These are phyloP conservation scores for Podospora pseudocomata DNA, from an alignment of 495 filamentous ascomycete species.

Conservation along the genomic window DNA sequence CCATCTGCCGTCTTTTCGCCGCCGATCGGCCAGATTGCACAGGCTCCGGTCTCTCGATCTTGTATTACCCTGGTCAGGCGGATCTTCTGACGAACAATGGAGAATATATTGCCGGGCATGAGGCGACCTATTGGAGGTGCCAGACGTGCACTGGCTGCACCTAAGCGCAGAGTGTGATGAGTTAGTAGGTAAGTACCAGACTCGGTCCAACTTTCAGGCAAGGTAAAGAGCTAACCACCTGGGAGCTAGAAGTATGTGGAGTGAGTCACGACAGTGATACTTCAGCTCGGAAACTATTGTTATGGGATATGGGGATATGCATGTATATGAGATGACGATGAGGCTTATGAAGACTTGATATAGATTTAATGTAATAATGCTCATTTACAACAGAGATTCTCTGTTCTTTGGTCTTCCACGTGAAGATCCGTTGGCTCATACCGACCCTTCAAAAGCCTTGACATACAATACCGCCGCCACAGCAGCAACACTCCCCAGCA, in stretches of 20 bases:
- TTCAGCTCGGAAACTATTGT: background rate
- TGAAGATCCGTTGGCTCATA: constrained; percentile 9
- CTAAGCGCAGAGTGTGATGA: background rate
- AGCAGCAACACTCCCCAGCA: constrained; percentile 63
- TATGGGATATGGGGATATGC: background rate
- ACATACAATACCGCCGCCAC: constrained; percentile 64
- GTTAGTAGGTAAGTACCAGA: background rate
- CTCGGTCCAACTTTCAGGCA: background rate
- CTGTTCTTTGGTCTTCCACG: background rate
- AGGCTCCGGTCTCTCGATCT: background rate
- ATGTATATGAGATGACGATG: background rate
- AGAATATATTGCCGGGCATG: background rate
- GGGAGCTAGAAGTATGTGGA: too few relatives aligned
- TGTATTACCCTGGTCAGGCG: background rate
- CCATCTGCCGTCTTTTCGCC: constrained; percentile 12
- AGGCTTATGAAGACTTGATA: background rate
- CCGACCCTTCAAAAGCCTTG: constrained; percentile 47
- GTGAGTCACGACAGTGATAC: too few relatives aligned
- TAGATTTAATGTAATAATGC: background rate
- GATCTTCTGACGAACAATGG: background rate
- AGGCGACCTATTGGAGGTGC: constrained; percentile 6
- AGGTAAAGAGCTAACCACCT: too few relatives aligned
- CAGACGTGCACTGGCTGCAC: background rate
- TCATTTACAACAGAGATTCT: background rate
- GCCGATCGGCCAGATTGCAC: background rate